Evolutionary conservation across 495 filamentous ascomycete species (phyloP).

Genomic region (Talaromyces adpressus): DNA sequence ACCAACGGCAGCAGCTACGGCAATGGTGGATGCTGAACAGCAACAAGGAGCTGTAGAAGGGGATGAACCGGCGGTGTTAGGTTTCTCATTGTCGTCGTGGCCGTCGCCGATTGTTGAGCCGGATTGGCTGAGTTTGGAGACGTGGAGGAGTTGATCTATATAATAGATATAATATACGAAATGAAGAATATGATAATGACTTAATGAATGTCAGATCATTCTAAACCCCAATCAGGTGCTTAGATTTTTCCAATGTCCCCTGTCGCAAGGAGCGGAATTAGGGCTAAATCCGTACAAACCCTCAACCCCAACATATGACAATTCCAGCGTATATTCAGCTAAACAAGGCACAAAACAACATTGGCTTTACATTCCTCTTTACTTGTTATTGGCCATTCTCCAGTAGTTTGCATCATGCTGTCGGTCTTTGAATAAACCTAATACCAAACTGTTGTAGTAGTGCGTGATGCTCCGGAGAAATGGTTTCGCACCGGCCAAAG

Average conservation of each 20-base stretch:
- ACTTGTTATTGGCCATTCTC: not conserved
- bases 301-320: not conserved
- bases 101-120: not conserved
- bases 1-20: not conserved
- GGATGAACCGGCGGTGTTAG: not conserved
- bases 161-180: not conserved
- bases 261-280: not conserved
- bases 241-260: not conserved
- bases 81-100: not conserved
- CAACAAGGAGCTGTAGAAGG: not conserved
- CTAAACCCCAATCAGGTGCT: not conserved
- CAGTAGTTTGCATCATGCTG: not conserved
- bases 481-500: conserved; percentile 1
- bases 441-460: not conserved
- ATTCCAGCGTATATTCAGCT: not conserved
- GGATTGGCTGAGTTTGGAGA: not conserved
- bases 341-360: not conserved
- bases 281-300: not conserved
- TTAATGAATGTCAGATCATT: too few relatives aligned
- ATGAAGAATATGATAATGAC: not conserved
- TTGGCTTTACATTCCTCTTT: not conserved
- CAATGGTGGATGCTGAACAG: not conserved
- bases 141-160: not conserved
- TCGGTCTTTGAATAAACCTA: not conserved
- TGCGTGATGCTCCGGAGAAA: not conserved